Percentiles rank a stretch among this genome's conserved stretches.
These are phyloP conservation scores for Begonia peltatifolia DNA, from an alignment of 306 rosid species.

Conservation along the genomic window DNA sequence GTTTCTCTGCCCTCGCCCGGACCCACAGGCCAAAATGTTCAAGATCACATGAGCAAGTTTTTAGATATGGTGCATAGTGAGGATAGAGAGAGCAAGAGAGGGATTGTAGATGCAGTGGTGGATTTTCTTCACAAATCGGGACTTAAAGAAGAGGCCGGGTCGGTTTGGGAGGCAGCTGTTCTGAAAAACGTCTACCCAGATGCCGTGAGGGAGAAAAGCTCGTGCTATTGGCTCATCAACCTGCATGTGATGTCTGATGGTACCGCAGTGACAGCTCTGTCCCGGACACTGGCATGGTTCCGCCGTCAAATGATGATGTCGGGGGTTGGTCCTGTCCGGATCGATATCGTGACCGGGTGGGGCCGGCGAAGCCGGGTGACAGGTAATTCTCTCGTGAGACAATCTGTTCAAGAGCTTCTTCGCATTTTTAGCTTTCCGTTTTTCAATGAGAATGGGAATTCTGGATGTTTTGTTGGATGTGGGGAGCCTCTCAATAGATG, in stretches of 20 bases:
- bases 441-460: slow-evolving; percentile 72
- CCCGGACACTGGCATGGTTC: slow-evolving; percentile 83
- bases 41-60: slow-evolving; percentile 61
- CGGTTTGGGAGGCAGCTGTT: slow-evolving; percentile 91
- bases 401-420: slow-evolving; percentile 66
- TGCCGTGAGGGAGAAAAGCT: slow-evolving; percentile 67
- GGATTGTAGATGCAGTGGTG: slow-evolving; percentile 93
- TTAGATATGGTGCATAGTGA: slow-evolving; percentile 80
- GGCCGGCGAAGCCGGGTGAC: slow-evolving; percentile 88
- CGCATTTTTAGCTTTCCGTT: slow-evolving; percentile 66
- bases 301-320: slow-evolving; percentile 64
- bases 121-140: slow-evolving; percentile 95
- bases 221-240: slow-evolving; percentile 86
- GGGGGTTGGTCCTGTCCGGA: slow-evolving; percentile 61
- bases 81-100: slow-evolving; percentile 92
- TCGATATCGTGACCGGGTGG: slow-evolving; percentile 92
- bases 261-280: slow-evolving; percentile 79
- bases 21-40: slow-evolving; percentile 78
- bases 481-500: slow-evolving; percentile 82
- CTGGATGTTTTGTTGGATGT: slow-evolving; percentile 84
- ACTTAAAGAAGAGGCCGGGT: slow-evolving; percentile 95
- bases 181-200: slow-evolving; percentile 79
- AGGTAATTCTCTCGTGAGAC: slow-evolving; percentile 75
- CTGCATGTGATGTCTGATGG: slow-evolving; percentile 97
- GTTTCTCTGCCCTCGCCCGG: slow-evolving; percentile 79